phyloP scores from a whole-genome alignment of 2,329 filamentous ascomycete species.

The Colletotrichum liriopes region DNA sequence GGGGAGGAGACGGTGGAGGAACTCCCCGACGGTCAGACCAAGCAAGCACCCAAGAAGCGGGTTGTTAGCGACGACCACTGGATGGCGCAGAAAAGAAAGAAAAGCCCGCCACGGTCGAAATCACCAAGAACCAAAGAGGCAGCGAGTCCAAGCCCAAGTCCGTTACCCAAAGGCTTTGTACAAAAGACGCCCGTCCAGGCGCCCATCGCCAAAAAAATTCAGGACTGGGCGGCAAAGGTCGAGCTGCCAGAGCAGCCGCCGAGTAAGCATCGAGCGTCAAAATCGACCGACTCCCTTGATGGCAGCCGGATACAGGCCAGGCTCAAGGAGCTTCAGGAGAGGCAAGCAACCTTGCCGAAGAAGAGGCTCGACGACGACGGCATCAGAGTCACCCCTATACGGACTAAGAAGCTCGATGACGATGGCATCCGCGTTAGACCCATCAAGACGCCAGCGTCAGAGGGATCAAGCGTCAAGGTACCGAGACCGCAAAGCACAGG shows the following conservation, averaged over 20 bases:
- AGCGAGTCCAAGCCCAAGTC: slow-evolving; percentile 53
- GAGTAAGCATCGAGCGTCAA: slow-evolving; percentile 56
- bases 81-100: slow-evolving; percentile 74
- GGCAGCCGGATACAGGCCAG: slow-evolving; percentile 48
- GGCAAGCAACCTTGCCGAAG: slow-evolving; percentile 40
- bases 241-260: slow-evolving; percentile 62
- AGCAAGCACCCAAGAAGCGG: slow-evolving; percentile 85
- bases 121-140: slow-evolving; percentile 49
- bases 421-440: slow-evolving; percentile 55
- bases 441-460: slow-evolving; percentile 35
- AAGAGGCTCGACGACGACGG: slow-evolving; percentile 55
- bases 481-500: slow-evolving; percentile 49
- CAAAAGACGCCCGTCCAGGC: slow-evolving; percentile 69
- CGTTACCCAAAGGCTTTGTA: slow-evolving; percentile 73
- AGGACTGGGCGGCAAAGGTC: slow-evolving; percentile 73
- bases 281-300: slow-evolving; percentile 51
- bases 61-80: slow-evolving; percentile 96
- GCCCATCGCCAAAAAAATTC: slow-evolving; percentile 71
- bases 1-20: slow-evolving; percentile 46
- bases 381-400: slow-evolving; percentile 61
- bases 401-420: slow-evolving; percentile 50
- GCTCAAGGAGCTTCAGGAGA: slow-evolving; percentile 41
- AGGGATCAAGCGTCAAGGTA: slow-evolving; percentile 20
- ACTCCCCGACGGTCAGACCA: slow-evolving; percentile 52
- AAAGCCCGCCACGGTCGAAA: slow-evolving; percentile 60